Base-by-base conservation (phyloP, 352 stramenopile species). In the Pythium oligandrum region DNA sequence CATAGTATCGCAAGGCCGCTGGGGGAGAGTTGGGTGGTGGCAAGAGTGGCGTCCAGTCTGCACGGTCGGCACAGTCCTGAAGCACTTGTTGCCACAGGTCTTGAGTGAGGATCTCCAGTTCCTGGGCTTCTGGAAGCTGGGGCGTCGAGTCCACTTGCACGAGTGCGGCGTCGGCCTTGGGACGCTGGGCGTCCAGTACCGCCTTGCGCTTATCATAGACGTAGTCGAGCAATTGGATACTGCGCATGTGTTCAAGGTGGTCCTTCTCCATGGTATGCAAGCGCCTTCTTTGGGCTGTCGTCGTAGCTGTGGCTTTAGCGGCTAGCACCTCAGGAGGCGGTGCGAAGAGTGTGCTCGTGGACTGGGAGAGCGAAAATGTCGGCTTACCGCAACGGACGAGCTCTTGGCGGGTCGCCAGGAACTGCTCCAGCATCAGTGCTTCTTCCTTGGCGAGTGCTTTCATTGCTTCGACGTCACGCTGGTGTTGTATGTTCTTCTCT, bases 211-310 rank as follows among this genome's bases (percentile, higher is more conserved):
- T 79, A 52, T 90, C 78, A 51, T 84, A 86, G 30, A 65, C 77
- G 46, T 86, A 93, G 53, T 90, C 78, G 4, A 86, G 55, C 9
- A 90, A 55, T 57, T 93, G 79, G 43, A 90, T 57, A 49, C 71
- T 88, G 30, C 75, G 75, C 64, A 87, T 80, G 51, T 89, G 79
- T 11, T 86, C 70, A 4, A 75, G 42, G 51, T 88, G 73, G 32
- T 89, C 73, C 12, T 71, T 69, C 57, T 92, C 77, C 43, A 83
- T 66, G 26, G 55, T 53, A 31, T 57, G 57, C 36, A 89, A 66
- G 12, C 63, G 53, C 55, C 63, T 68, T 38, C 69, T 68, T 42
- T 89, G 73, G 9, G 44, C 44, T 6, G 33, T 9, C 1, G 73
- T 83, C 55, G 69, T 88, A 30, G 67, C 73, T 34, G 77, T 83